Evolutionary conservation across 1,284 basidiomycete genomes (phyloP).

Genomic region (Austroboletus novae-zelandiae): DNA sequence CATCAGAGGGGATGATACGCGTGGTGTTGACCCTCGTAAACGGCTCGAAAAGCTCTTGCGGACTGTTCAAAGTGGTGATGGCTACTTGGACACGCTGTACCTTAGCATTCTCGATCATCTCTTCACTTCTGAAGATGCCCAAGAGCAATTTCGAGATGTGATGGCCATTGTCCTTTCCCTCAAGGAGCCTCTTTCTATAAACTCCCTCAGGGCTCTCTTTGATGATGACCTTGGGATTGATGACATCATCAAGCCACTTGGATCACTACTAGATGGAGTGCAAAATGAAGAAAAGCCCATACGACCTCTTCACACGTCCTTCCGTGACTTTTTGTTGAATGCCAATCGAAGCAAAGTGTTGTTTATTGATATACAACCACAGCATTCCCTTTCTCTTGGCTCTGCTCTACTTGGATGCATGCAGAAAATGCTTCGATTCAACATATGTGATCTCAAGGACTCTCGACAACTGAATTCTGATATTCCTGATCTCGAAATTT

Average conservation of each 20-base stretch:
- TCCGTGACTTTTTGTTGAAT: neutral
- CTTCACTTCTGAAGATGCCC: neutral
- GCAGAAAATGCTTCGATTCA: neutral
- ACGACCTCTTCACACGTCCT: no score
- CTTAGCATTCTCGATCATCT: neutral
- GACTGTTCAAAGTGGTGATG: neutral
- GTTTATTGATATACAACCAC: neutral
- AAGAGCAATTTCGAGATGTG: neutral
- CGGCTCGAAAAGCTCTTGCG: neutral
- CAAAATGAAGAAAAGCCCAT: no score
- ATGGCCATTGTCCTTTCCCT: conserved; percentile 3
- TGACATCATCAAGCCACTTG: neutral
- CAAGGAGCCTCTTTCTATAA: neutral
- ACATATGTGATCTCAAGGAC: conserved; percentile 2
- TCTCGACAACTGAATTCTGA: neutral
- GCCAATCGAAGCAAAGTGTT: neutral
- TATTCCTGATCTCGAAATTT: neutral
- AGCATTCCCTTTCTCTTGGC: neutral
- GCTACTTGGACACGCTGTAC: neutral
- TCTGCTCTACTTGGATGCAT: neutral
- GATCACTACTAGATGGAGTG: neutral
- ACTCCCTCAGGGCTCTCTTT: neutral
- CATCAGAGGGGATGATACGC: neutral
- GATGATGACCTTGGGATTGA: neutral
- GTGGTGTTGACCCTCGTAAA: neutral